Evolutionary conservation across 1,284 basidiomycete species (phyloP), one percentile per base, ranked within the genome.

Genomic region (Fistulina hepatica): DNA sequence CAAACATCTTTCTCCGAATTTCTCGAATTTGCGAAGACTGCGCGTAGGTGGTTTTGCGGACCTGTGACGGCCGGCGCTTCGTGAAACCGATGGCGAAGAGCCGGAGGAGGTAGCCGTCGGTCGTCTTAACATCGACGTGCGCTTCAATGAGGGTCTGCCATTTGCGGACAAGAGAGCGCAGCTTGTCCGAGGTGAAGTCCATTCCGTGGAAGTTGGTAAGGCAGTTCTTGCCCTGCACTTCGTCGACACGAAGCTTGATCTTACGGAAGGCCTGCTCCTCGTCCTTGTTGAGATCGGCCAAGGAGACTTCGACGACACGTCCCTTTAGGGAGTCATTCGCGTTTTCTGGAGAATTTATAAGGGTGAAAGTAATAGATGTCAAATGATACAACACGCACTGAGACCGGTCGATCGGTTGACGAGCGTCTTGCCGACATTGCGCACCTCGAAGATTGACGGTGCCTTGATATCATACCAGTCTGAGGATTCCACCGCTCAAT

Each of bases 391-490:
- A 13, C 28, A 31, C 91, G 55, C 64, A 94, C 92, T 95, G 63
- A 98, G 70, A 67, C 95, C 95, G 69, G 91, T 85, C 36, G 94
- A 95, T 61, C 94, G 78, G 79, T 99, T 99, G 63, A 86, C 92
- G 52, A 98, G 81, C 44, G 95, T 99, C 81, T 97, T 97, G 63
- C 95, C 95, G 56, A 93, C 83, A 63, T 95, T 95, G 61, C 84
- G 80, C 56, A 85, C 81, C 67, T 97, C 94, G 63, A 99, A 99
- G 67, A 91, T 92, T 51, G 90, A 93, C 42, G 95, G 95, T 7
- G 93, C 94, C 69, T 97, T 97, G 69, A 99, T 84, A 65, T 97
- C 92, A 69, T 94, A 99, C 95, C 95, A 98, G 59, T 98, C 92
- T 93, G 50, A n/a, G 43, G 26, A 45, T n/a, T n/a, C n/a, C n/a